These are phyloP conservation scores for Hypoxylon sp. DNA, from an alignment of 2,329 filamentous ascomycete genomes.

Conservation along the genomic window DNA sequence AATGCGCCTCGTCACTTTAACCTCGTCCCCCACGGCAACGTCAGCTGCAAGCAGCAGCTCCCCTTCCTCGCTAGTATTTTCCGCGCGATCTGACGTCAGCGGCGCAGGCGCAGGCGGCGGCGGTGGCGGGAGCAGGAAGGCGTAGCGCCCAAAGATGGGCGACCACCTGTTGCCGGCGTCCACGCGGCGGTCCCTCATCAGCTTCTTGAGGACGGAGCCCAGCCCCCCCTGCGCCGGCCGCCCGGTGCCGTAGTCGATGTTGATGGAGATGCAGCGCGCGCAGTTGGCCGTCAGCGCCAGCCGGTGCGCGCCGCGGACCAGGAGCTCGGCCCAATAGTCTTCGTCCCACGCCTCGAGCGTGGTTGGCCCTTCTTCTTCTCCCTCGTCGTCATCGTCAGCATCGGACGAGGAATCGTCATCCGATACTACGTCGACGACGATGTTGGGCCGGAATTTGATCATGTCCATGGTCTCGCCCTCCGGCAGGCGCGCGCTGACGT, in stretches of 20 bases:
- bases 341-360: slow-evolving; percentile 68
- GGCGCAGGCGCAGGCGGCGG: too few species aligned
- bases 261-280: slow-evolving; percentile 75
- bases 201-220: slow-evolving; percentile 74
- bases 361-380: background rate
- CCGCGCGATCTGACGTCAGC: slow-evolving; percentile 6
- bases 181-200: slow-evolving; percentile 77
- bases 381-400: background rate
- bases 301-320: slow-evolving; percentile 41
- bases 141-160: slow-evolving; percentile 80
- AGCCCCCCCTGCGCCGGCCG: slow-evolving; percentile 66
- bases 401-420: slow-evolving; percentile 40
- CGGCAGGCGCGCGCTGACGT: slow-evolving; percentile 71
- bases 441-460: slow-evolving; percentile 78
- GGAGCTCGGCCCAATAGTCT: slow-evolving; percentile 77
- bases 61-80: slow-evolving; percentile 33
- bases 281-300: slow-evolving; percentile 77
- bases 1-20: slow-evolving; percentile 64
- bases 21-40: slow-evolving; percentile 68
- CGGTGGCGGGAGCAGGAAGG: slow-evolving; percentile 67
- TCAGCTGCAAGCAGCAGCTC: slow-evolving; percentile 49
- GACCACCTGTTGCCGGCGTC: slow-evolving; percentile 75
- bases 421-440: slow-evolving; percentile 71
- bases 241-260: slow-evolving; percentile 78
- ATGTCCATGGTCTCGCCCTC: slow-evolving; percentile 67